phyloP scores from a whole-genome alignment of 306 rosid genomes.

The Castanea crenata region DNA sequence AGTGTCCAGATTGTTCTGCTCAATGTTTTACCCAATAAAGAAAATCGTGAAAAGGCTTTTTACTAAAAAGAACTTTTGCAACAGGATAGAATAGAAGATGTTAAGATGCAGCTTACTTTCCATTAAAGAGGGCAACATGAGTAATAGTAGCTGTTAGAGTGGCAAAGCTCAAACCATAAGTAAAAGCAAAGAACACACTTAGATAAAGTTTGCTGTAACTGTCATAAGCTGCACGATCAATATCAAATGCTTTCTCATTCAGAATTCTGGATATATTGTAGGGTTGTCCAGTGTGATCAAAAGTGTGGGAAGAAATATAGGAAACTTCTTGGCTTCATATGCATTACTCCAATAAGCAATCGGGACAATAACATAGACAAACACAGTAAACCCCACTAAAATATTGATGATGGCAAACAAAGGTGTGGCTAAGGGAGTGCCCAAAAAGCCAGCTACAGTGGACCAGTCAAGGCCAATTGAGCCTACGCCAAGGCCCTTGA shows the following conservation, averaged over 20 bases:
- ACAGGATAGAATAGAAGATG: background rate
- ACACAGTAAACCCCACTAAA: slow-evolving; percentile 48
- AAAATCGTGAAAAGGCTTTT: slow-evolving; percentile 5
- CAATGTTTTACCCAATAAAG: background rate
- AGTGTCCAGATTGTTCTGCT: slow-evolving; percentile 43
- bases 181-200: slow-evolving; percentile 61
- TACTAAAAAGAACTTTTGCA: background rate
- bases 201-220: slow-evolving; percentile 73
- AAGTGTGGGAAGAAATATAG: slow-evolving; percentile 67
- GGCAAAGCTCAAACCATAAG: slow-evolving; percentile 82
- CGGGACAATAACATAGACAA: slow-evolving; percentile 49
- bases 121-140: slow-evolving; percentile 82
- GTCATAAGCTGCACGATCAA: slow-evolving; percentile 42
- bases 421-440: slow-evolving; percentile 72
- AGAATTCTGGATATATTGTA: slow-evolving; percentile 57
- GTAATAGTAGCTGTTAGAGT: slow-evolving; percentile 63
- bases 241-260: slow-evolving; percentile 37
- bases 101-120: slow-evolving; percentile 50
- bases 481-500: slow-evolving; percentile 70
- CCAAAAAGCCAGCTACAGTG: slow-evolving; percentile 63
- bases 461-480: slow-evolving; percentile 82
- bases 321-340: slow-evolving; percentile 74
- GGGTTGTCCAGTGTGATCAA: slow-evolving; percentile 45
- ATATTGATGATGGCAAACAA: slow-evolving; percentile 62
- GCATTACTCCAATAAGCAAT: slow-evolving; percentile 62